Evolutionary conservation across 768 basidiomycete species (phyloP), one percentile per base, ranked within the genome.

Genomic region (Multifurca ochricompacta): DNA sequence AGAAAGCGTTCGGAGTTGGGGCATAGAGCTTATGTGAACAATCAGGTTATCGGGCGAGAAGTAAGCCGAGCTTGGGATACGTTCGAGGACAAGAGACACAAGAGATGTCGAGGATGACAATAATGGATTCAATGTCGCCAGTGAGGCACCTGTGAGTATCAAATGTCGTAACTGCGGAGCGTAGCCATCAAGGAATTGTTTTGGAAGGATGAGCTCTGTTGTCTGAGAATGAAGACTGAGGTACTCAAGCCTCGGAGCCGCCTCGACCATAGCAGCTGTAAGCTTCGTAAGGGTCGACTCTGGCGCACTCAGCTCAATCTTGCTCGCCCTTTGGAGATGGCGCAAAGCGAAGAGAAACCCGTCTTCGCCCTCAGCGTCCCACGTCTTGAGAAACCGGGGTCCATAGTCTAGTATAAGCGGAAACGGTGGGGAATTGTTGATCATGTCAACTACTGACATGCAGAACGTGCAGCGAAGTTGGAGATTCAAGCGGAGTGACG

Each of bases 321-420:
- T 45, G 25, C 23, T 35, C 3, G 31, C 27, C 7, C 56, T 49
- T 2, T 27, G 21, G 11, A 57, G 30, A 35, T 52, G n/a, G 8
- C 19, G 44, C 18, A 51, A 11, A 8, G 50, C 45, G 10, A 56
- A 35, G 21, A 52, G 34, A 0, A 56, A 19, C 6, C 40, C 45
- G 8, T 23, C 27, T 34, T 42, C n/a, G 7, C 52, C 39, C 27
- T 46, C 49, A 4, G 31, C 25, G 3, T 50, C 37, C 56, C 56
- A 57, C 1, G 34, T 43, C 11, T 41, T 35, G 40, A 52, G 39
- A 42, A 46, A 27, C 16, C 39, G 40, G 27, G 51, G 44, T 1
- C 39, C 39, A 28, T 57, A 57, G n/a, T 57, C 56, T 32, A 57
- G 19, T 19, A 52, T 32, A 21, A 57, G 56, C 21, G 51, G 50